phyloP scores from a whole-genome alignment of 305 asterid species.

The Petunia hybrid region DNA sequence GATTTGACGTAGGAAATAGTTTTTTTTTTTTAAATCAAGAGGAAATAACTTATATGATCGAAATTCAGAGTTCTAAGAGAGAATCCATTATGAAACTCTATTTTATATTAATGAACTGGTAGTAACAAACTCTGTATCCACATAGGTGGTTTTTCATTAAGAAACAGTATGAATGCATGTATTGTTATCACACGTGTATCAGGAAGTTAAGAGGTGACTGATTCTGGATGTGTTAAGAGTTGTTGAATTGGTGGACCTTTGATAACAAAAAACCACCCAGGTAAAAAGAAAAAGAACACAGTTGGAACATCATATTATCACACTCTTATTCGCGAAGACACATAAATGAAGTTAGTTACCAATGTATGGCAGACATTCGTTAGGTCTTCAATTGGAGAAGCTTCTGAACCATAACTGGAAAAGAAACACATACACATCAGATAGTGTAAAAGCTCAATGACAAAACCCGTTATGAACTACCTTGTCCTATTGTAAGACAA shows the following conservation, averaged over 20 bases:
- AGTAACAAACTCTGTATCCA: neutral
- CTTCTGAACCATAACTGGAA: conserved; percentile 91
- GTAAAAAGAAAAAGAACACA: neutral
- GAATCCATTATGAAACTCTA: neutral
- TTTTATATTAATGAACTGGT: neutral
- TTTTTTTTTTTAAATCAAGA: neutral
- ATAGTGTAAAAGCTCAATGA: conserved; percentile 23
- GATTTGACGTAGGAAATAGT: neutral
- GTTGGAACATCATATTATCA: conserved; percentile 16
- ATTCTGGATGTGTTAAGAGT: neutral
- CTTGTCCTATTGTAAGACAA: neutral
- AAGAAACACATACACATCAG: conserved; percentile 25
- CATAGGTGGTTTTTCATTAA: conserved; percentile 4
- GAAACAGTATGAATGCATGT: neutral
- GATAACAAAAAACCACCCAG: neutral
- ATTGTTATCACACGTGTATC: neutral
- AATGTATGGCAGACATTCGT: conserved; percentile 78
- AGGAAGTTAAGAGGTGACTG: neutral
- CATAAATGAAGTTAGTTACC: conserved; percentile 49
- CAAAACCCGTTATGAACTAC: neutral
- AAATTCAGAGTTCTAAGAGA: neutral
- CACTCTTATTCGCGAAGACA: neutral
- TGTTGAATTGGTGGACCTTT: neutral
- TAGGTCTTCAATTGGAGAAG: conserved; percentile 74
- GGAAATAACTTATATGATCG: neutral